Percentiles rank a stretch among this genome's conserved stretches.
phyloP scores from a whole-genome alignment of 2,329 filamentous ascomycete genomes.

The Talaromyces amestolkiae region DNA sequence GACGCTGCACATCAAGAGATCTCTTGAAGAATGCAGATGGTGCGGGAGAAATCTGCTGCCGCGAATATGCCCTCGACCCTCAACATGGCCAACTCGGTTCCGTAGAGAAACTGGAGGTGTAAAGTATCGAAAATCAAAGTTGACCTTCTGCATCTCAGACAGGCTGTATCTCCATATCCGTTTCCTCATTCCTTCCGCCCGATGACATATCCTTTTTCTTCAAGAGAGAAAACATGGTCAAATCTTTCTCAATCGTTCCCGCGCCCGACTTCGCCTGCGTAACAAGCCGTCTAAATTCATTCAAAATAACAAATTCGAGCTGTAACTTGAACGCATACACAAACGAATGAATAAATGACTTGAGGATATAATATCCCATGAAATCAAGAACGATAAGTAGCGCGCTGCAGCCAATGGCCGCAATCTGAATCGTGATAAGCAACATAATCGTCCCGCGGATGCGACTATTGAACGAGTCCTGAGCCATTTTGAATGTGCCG shows the following conservation, averaged over 20 bases:
- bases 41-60: neutral
- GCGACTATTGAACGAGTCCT: conserved; percentile 15
- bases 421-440: conserved; percentile 16
- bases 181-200: neutral
- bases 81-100: neutral
- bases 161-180: neutral
- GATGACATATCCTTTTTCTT: neutral
- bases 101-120: too few relatives aligned
- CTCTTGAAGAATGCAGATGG: neutral
- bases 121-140: too few relatives aligned
- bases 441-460: conserved; percentile 13
- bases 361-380: conserved; percentile 16
- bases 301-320: conserved; percentile 20
- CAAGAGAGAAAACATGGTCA: neutral
- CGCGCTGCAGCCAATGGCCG: conserved; percentile 3
- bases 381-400: conserved; percentile 14
- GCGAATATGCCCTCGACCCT: neutral
- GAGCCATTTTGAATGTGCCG: conserved; percentile 39
- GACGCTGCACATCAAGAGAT: neutral
- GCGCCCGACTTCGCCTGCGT: neutral
- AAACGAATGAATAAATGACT: conserved; percentile 19
- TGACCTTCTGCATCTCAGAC: neutral
- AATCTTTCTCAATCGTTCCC: neutral
- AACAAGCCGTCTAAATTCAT: conserved; percentile 14
- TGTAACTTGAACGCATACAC: conserved; percentile 18